Conservation (phyloP, 306 rosid genomes). For the Pachyrhizus erosus region DNA sequence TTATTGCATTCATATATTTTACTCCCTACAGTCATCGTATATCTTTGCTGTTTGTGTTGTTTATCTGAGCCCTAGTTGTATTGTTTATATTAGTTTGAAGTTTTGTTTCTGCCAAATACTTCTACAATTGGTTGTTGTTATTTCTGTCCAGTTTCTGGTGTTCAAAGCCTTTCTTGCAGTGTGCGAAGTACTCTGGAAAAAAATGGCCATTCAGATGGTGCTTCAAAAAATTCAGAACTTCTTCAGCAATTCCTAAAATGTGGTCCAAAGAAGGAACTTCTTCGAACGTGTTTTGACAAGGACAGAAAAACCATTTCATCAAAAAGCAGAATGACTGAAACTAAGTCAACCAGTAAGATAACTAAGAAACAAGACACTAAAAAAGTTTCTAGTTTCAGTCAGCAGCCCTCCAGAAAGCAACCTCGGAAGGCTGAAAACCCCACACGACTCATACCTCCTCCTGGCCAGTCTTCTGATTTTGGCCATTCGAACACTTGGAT, state of each 20-base stretch:
- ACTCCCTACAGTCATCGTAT: background rate
- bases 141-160: conserved; percentile 73
- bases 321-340: conserved; percentile 68
- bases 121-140: conserved; percentile 43
- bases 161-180: conserved; percentile 86
- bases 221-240: conserved; percentile 84
- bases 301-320: conserved; percentile 60
- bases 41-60: conserved; percentile 29
- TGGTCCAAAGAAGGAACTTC: conserved; percentile 74
- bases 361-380: conserved; percentile 79
- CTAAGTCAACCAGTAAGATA: conserved; percentile 65
- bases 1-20: conserved; percentile 25
- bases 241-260: conserved; percentile 79
- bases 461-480: conserved; percentile 73
- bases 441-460: conserved; percentile 56
- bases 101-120: conserved; percentile 25
- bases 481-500: conserved; percentile 77
- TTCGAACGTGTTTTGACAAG: conserved; percentile 65
- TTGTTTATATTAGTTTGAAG: conserved; percentile 11
- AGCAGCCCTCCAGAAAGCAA: conserved; percentile 72
- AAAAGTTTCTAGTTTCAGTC: conserved; percentile 63
- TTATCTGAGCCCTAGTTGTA: conserved; percentile 18
- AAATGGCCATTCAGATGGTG: conserved; percentile 87
- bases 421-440: conserved; percentile 84
- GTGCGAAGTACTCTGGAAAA: conserved; percentile 93